A percentile compares a stretch with the other conserved stretches of the same genome.
Conservation (phyloP, 1,284 basidiomycete species). For the Marasmius tenuissimus region DNA sequence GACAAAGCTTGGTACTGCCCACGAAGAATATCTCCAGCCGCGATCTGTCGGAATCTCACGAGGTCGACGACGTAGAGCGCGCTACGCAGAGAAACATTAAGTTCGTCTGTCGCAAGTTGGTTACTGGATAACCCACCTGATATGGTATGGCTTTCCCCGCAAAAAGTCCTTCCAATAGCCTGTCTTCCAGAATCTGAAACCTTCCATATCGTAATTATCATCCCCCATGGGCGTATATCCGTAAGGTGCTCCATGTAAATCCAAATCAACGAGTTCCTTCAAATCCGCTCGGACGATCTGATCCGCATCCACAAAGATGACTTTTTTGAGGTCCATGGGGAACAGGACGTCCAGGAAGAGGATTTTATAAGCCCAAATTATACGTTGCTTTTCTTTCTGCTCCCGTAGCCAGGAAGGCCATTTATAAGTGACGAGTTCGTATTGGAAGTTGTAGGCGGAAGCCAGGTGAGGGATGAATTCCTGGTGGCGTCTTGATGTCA, state of each 20-base stretch:
- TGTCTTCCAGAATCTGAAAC: slow-evolving; percentile 97
- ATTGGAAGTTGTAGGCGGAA: slow-evolving; percentile 88
- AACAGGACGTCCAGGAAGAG: slow-evolving; percentile 98
- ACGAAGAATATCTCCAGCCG: slow-evolving; percentile 88
- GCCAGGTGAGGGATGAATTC: slow-evolving; percentile 95
- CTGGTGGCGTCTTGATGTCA: slow-evolving; percentile 34
- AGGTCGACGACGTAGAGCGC: slow-evolving; percentile 96
- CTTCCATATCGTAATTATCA: slow-evolving; percentile 93
- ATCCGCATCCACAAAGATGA: slow-evolving; percentile 98
- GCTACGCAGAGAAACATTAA: slow-evolving; percentile 38
- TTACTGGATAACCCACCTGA: slow-evolving; percentile 55
- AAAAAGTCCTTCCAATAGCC: slow-evolving; percentile 93
- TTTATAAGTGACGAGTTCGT: slow-evolving; percentile 97
- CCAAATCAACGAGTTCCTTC: slow-evolving; percentile 88
- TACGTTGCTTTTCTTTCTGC: slow-evolving; percentile 96
- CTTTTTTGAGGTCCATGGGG: slow-evolving; percentile 97
- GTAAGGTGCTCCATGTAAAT: slow-evolving; percentile 90
- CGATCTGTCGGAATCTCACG: slow-evolving; percentile 90
- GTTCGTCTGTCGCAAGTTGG: background rate
- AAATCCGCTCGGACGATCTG: slow-evolving; percentile 97
- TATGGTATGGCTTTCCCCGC: slow-evolving; percentile 84
- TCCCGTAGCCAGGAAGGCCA: slow-evolving; percentile 98
- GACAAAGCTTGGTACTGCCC: slow-evolving; percentile 92
- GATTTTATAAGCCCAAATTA: slow-evolving; percentile 99
- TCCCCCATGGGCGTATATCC: slow-evolving; percentile 98